Conservation (phyloP, 768 basidiomycete genomes). For the Phlebiopsis flavidoalba region DNA sequence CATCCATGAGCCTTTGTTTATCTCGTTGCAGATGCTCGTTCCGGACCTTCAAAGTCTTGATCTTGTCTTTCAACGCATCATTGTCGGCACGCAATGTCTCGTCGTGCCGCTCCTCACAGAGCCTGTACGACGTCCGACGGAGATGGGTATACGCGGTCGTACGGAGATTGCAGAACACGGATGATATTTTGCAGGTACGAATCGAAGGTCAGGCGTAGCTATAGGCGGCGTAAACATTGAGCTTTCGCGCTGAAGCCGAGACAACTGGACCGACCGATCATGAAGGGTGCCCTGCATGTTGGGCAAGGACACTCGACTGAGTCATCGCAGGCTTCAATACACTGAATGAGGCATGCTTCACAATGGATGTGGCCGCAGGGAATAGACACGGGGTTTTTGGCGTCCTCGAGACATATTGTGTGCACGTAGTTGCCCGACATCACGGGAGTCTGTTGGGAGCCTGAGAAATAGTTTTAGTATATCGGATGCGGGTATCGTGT, state of each 20-base stretch:
- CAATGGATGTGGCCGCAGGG: constrained; percentile 31
- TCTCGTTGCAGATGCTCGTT: constrained; percentile 18
- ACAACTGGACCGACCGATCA: constrained; percentile 18
- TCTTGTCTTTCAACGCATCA: constrained; percentile 36
- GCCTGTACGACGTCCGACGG: constrained; percentile 25
- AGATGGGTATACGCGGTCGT: constrained; percentile 43
- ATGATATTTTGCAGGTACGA: constrained; percentile 46
- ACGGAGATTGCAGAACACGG: constrained; percentile 40
- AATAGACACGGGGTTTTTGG: constrained; percentile 24
- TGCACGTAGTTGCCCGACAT: constrained; percentile 18
- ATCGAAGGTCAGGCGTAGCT: constrained; percentile 33
- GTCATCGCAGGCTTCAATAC: constrained; percentile 22
- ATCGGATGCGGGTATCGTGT: neutral
- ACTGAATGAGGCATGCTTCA: constrained; percentile 22
- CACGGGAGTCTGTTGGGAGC: neutral
- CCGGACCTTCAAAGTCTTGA: constrained; percentile 12
- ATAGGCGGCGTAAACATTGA: neutral
- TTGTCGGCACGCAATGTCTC: constrained; percentile 35
- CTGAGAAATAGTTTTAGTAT: neutral
- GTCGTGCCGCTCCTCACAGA: constrained; percentile 36
- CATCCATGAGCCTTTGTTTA: constrained; percentile 2
- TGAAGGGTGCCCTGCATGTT: constrained; percentile 25
- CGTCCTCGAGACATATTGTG: constrained; percentile 25
- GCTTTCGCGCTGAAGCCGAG: neutral
- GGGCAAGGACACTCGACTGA: constrained; percentile 26